These are phyloP conservation scores for Rutstroemia sp. DNA, from an alignment of 2,329 filamentous ascomycete species.

Conservation along the genomic window DNA sequence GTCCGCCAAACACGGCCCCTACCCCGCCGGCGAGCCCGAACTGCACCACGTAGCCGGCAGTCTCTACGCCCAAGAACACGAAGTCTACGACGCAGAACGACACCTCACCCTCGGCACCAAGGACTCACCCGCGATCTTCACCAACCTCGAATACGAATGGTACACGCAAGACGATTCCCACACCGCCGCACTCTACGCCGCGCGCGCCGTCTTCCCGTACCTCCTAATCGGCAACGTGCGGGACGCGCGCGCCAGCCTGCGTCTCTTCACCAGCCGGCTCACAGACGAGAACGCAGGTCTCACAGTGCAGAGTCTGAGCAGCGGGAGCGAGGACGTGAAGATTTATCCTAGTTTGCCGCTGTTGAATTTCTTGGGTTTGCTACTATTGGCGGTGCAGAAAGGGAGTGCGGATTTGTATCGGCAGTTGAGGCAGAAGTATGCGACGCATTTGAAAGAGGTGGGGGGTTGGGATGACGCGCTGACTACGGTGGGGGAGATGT, in stretches of 20 bases:
- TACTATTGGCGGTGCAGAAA: slow-evolving; percentile 77
- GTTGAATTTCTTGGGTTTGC: slow-evolving; percentile 83
- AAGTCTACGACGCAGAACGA: slow-evolving; percentile 86
- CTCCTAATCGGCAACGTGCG: slow-evolving; percentile 85
- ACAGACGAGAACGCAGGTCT: slow-evolving; percentile 48
- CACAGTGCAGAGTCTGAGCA: slow-evolving; percentile 74
- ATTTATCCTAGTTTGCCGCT: slow-evolving; percentile 90
- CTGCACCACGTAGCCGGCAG: slow-evolving; percentile 86
- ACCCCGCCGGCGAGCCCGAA: slow-evolving; percentile 87
- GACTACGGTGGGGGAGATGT: slow-evolving; percentile 88
- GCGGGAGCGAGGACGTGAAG: slow-evolving; percentile 67
- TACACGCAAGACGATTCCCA: slow-evolving; percentile 85
- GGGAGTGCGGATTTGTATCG: slow-evolving; percentile 69
- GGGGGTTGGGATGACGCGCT: slow-evolving; percentile 76
- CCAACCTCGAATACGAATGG: slow-evolving; percentile 85
- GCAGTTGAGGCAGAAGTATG: slow-evolving; percentile 77
- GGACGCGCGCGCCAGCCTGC: slow-evolving; percentile 64
- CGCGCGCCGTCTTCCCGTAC: slow-evolving; percentile 83
- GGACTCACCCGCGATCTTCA: slow-evolving; percentile 75
- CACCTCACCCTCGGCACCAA: slow-evolving; percentile 85
- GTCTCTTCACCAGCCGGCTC: slow-evolving; percentile 65
- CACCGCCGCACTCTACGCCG: slow-evolving; percentile 78
- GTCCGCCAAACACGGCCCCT: slow-evolving; percentile 79
- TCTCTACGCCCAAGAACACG: slow-evolving; percentile 86
- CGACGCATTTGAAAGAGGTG: slow-evolving; percentile 66